phyloP scores from a whole-genome alignment of 2,329 filamentous ascomycete species.

The Xylariales sp. region DNA sequence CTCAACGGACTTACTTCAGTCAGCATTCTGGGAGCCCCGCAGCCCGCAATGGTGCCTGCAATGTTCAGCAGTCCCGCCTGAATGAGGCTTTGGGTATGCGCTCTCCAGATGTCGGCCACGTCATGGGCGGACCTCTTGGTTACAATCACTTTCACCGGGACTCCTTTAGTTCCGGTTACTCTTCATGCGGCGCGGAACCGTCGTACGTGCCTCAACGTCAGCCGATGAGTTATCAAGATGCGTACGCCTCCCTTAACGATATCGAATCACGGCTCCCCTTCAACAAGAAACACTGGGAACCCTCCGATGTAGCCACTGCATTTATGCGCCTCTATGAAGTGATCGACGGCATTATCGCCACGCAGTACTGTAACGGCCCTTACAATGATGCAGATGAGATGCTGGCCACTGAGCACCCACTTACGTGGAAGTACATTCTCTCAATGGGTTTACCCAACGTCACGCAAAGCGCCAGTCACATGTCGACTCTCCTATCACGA shows the following conservation, averaged over 20 bases:
- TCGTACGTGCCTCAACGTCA: no score
- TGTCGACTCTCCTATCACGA: conserved; percentile 17
- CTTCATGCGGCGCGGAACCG: no score
- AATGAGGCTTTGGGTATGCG: no score
- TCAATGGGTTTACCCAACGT: conserved; percentile 16
- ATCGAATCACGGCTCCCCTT: conserved; percentile 11
- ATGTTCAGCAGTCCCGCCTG: no score
- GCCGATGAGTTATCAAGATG: no score
- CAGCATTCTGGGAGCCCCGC: no score
- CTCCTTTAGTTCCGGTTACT: no score
- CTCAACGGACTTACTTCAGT: no score
- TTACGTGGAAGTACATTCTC: conserved; percentile 22
- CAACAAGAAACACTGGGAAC: conserved; percentile 18
- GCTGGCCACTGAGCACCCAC: conserved; percentile 12
- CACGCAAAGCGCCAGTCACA: conserved; percentile 16
- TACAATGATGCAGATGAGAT: conserved; percentile 13
- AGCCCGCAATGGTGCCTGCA: no score
- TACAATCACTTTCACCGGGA: no score
- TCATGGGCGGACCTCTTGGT: no score
- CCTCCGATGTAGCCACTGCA: conserved; percentile 16
- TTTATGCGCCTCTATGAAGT: conserved; percentile 20
- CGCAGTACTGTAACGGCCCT: conserved; percentile 13
- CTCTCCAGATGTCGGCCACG: no score
- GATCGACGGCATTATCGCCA: conserved; percentile 22
- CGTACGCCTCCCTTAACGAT: neutral